Conservation (phyloP, 805 yeast species). For the Teunomyces pallodes region DNA sequence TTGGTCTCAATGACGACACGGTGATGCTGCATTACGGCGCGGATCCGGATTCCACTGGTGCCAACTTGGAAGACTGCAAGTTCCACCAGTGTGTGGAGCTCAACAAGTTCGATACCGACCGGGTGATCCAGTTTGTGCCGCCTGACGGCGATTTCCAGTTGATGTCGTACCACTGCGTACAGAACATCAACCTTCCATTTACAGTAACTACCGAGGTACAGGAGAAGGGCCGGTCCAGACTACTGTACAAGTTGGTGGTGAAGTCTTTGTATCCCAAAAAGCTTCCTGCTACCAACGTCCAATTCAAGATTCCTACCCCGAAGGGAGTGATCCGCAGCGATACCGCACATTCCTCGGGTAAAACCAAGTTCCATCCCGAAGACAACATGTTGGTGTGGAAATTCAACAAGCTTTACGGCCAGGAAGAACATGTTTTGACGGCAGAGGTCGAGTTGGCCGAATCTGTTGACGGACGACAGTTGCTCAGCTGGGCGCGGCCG, state of each 20-base stretch:
- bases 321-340: constrained; percentile 24
- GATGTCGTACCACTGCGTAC: constrained; percentile 58
- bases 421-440: constrained; percentile 57
- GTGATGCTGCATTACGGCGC: constrained; percentile 13
- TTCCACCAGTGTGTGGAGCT: constrained; percentile 86
- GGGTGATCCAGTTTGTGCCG: constrained; percentile 70
- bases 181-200: constrained; percentile 68
- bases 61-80: constrained; percentile 69
- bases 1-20: constrained; percentile 65
- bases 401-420: constrained; percentile 65
- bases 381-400: constrained; percentile 69
- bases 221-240: constrained; percentile 38
- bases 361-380: constrained; percentile 64
- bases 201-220: constrained; percentile 55
- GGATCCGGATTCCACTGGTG: constrained; percentile 38
- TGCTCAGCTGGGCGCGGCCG: constrained; percentile 61
- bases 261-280: constrained; percentile 61
- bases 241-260: constrained; percentile 59
- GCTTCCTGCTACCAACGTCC: constrained; percentile 61
- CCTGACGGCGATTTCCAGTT: constrained; percentile 88
- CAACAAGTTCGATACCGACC: constrained; percentile 61
- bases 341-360: constrained; percentile 53
- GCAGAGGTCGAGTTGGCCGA: constrained; percentile 47
- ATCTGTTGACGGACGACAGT: constrained; percentile 7
- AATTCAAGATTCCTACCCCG: constrained; percentile 68